These are phyloP conservation scores for Verticillium nubilum DNA, from an alignment of 2,329 filamentous ascomycete species.

Conservation along the genomic window DNA sequence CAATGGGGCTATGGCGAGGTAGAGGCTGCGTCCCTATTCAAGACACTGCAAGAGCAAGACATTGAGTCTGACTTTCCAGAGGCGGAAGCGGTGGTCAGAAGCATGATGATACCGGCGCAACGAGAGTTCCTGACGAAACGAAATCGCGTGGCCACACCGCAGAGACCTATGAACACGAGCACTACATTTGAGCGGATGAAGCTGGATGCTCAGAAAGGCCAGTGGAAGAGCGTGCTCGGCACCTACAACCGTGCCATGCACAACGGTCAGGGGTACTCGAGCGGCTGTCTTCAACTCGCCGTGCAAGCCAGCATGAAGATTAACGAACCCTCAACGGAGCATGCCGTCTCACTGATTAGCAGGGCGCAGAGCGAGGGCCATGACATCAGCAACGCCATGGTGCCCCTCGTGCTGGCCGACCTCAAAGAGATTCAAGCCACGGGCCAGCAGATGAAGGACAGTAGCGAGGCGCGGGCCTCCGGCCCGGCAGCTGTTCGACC, in stretches of 20 bases:
- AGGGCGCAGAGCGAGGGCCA: conserved; percentile 31
- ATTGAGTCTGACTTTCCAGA: conserved; percentile 6
- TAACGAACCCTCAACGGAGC: conserved; percentile 18
- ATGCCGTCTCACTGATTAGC: conserved; percentile 33
- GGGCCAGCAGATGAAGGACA: conserved; percentile 13
- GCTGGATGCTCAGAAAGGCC: conserved; percentile 24
- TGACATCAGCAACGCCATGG: conserved; percentile 34
- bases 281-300: conserved; percentile 40
- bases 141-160: conserved; percentile 12
- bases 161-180: conserved; percentile 19
- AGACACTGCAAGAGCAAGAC: conserved; percentile 23
- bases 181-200: conserved; percentile 35
- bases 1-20: conserved; percentile 30
- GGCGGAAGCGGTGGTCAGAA: conserved; percentile 7
- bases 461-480: conserved; percentile 8
- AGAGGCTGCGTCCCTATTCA: conserved; percentile 27
- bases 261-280: conserved; percentile 28
- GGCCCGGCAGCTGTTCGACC: conserved; percentile 1
- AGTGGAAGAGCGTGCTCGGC: conserved; percentile 24
- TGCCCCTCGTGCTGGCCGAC: conserved; percentile 31
- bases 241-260: conserved; percentile 32
- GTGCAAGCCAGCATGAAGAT: conserved; percentile 35
- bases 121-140: conserved; percentile 9
- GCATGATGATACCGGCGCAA: background rate
- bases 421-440: conserved; percentile 26